These are phyloP conservation scores for Lophiotrema nucula DNA, from an alignment of 495 filamentous ascomycete genomes.

Conservation along the genomic window DNA sequence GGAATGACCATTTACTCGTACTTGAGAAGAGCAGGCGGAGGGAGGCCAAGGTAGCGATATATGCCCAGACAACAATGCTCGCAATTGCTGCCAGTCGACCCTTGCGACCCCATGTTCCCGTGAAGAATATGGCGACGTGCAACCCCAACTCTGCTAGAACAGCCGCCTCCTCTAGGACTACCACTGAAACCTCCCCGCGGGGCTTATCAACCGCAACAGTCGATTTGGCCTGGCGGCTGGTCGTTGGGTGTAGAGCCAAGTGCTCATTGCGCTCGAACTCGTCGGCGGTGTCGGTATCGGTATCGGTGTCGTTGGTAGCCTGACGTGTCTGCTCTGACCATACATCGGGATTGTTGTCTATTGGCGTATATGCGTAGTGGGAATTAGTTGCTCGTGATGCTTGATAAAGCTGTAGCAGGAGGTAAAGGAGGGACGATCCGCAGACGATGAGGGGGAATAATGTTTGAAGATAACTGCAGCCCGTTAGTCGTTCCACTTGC, in stretches of 20 bases:
- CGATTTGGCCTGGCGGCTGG: conserved; percentile 58
- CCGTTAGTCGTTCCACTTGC: neutral
- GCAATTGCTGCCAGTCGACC: conserved; percentile 62
- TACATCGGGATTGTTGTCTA: conserved; percentile 9
- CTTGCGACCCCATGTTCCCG: conserved; percentile 54
- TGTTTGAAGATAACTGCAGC: conserved; percentile 73
- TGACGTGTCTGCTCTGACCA: conserved; percentile 37
- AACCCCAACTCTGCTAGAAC: conserved; percentile 68
- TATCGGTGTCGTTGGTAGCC: conserved; percentile 56
- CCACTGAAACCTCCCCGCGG: conserved; percentile 64
- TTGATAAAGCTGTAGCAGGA: conserved; percentile 55
- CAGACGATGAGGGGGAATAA: conserved; percentile 74
- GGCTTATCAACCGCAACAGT: conserved; percentile 77
- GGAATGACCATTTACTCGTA: conserved; percentile 59
- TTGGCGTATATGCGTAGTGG: conserved; percentile 47
- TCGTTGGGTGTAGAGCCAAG: conserved; percentile 62
- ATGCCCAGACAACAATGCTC: conserved; percentile 71
- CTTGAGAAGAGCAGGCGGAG: conserved; percentile 71
- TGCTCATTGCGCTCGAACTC: conserved; percentile 37
- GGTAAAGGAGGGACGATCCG: conserved; percentile 65
- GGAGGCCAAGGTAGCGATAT: conserved; percentile 72
- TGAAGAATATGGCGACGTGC: conserved; percentile 60
- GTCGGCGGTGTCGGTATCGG: conserved; percentile 64
- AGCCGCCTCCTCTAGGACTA: conserved; percentile 71
- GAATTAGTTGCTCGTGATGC: conserved; percentile 50